Evolutionary conservation across 1,284 basidiomycete genomes (phyloP).

Genomic region (Erythrobasidium hasegawianum): DNA sequence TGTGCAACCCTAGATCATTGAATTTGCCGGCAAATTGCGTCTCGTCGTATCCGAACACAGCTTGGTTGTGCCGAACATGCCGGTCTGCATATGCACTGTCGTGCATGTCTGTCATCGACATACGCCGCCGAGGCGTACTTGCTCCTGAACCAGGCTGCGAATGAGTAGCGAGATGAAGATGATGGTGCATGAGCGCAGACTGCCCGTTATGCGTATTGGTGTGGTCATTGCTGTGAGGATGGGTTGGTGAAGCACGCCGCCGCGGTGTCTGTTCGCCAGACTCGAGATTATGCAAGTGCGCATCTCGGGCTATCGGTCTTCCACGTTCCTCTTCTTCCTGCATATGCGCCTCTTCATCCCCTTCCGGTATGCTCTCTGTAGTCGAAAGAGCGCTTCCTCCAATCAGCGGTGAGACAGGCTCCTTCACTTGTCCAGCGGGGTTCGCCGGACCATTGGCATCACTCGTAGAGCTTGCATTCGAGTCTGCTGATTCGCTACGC

Average conservation of each 20-base stretch:
- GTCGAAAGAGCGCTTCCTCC: not conserved
- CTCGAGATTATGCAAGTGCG: not conserved
- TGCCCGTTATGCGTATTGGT: not conserved
- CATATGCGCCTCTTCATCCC: no score
- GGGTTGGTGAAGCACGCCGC: not conserved
- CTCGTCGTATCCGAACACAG: conserved; percentile 33
- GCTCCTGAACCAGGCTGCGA: conserved; percentile 16
- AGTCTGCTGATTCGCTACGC: no score
- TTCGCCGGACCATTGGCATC: no score
- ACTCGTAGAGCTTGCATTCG: no score
- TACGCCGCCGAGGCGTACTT: conserved; percentile 25
- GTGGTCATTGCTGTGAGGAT: not conserved
- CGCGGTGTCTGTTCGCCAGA: conserved; percentile 1
- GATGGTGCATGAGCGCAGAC: not conserved
- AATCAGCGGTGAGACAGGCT: no score
- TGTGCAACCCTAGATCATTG: not conserved
- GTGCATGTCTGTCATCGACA: conserved; percentile 17
- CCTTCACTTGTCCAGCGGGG: no score
- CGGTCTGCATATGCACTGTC: not conserved
- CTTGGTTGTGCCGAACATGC: not conserved
- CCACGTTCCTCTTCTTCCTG: not conserved
- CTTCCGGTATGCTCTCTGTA: conserved; percentile 1
- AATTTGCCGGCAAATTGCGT: not conserved
- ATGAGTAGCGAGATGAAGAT: no score
- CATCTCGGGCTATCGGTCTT: no score